Conservation (phyloP, 495 filamentous ascomycete genomes). For the Saxophila tyrrhenica region DNA sequence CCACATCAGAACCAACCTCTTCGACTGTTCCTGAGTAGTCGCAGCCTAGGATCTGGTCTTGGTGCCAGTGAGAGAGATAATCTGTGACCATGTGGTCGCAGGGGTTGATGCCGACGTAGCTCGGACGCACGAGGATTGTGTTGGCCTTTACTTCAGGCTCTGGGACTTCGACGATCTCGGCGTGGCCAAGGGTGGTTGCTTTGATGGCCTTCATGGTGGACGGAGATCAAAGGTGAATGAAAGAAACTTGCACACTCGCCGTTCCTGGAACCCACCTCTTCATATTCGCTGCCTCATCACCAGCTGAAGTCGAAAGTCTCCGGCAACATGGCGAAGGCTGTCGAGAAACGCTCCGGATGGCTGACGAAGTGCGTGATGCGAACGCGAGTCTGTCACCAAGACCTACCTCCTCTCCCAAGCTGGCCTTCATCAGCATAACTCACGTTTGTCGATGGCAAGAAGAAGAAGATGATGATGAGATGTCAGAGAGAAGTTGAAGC, state of each 20-base stretch:
- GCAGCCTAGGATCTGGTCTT: conserved; percentile 2
- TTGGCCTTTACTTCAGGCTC: not conserved
- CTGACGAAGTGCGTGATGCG: not conserved
- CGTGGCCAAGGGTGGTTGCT: not conserved
- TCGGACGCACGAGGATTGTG: not conserved
- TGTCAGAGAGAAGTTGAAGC: too few relatives aligned
- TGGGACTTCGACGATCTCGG: not conserved
- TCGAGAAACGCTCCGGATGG: not conserved
- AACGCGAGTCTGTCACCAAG: too few relatives aligned
- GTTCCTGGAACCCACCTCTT: too few relatives aligned
- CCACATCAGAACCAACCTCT: not conserved
- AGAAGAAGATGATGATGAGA: too few relatives aligned
- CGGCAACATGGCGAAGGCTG: not conserved
- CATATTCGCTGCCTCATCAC: too few relatives aligned
- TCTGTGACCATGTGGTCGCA: not conserved
- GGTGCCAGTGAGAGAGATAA: not conserved
- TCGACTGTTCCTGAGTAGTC: conserved; percentile 2
- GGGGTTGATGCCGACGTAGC: not conserved
- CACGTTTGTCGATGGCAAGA: too few relatives aligned
- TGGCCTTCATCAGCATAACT: too few relatives aligned
- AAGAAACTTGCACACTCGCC: not conserved
- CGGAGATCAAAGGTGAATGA: not conserved
- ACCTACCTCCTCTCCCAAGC: too few relatives aligned
- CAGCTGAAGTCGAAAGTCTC: not conserved
- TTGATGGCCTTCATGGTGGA: not conserved